These are phyloP conservation scores for Lumnitzera racemosa DNA, from an alignment of 345 rosid genomes.

Conservation along the genomic window DNA sequence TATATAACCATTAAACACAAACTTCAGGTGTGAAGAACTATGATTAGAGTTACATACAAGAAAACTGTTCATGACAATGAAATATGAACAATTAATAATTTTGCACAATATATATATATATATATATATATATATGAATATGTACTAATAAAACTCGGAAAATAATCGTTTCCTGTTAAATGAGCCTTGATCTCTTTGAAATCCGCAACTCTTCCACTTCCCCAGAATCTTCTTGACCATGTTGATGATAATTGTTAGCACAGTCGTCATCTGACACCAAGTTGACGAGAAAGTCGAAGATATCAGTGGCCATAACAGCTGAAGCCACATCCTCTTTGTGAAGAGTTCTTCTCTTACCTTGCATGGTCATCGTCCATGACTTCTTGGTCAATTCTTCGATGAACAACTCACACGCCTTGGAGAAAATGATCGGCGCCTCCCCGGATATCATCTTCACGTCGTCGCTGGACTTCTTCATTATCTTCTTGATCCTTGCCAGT, in stretches of 20 bases:
- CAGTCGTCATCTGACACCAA: conserved; percentile 24
- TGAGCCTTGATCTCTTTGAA: no score
- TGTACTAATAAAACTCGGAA: no score
- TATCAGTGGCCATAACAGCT: conserved; percentile 43
- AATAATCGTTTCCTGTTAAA: no score
- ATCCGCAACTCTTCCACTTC: no score
- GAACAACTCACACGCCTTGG: conserved; percentile 60
- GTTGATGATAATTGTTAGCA: neutral
- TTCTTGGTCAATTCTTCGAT: conserved; percentile 48
- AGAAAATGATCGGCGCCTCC: conserved; percentile 55
- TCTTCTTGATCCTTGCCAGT: conserved; percentile 66
- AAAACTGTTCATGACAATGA: no score
- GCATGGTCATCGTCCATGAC: conserved; percentile 48
- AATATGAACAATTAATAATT: no score
- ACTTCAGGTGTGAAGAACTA: no score
- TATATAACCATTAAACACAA: no score
- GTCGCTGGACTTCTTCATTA: conserved; percentile 57
- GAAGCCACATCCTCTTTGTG: conserved; percentile 57
- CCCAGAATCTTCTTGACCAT: neutral
- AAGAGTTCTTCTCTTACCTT: conserved; percentile 54
- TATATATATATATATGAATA: no score
- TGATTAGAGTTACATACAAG: no score
- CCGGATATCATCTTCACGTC: conserved; percentile 61
- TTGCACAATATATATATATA: no score
- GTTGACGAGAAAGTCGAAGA: conserved; percentile 50